Base-by-base conservation (phyloP, 352 stramenopile genomes). In the Phytophthora megakarya region DNA sequence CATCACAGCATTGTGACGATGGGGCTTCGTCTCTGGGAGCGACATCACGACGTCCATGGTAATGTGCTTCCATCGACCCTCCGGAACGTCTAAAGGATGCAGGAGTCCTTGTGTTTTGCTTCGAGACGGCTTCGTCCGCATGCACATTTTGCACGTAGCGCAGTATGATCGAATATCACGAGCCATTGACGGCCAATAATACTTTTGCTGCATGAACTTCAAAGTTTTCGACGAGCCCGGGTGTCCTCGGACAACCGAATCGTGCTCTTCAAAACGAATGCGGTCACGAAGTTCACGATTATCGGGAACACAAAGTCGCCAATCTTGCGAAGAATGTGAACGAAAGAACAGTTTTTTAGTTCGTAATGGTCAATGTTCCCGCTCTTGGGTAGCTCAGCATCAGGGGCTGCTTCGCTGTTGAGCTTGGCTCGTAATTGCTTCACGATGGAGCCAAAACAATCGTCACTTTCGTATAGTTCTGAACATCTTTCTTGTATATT, bases 21-120 rank as follows among this genome's bases (percentile, higher is more conserved):
- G 16, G 0, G n/a, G 28, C 22, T 50, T 50, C 15, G 61, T 53
- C 1, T 22, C 33, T 0, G 30, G 42, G 5, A 61, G n/a, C 0
- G 3, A 1, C 3, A 44, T 7, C 8, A 67, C 26, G 9, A 67
- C 49, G 9, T 61, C 40, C 49, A 67, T 54, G 5, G 59, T 28
- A 4, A 61, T 10, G n/a, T 67, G 48, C 2, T 28, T 49, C 35
- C 43, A 67, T 0, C 48, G 18, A 10, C 10, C 43, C 7, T 47
- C n/a, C 0, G 48, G 43, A 10, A 44, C 28, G 19, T 55, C 44
- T 11, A 44, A 12, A 3, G 47, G 48, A 19, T 67, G 30, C 5
- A 61, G 8, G 5, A 28, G 4, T 4, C 38, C 38, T 3, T 22
- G 2, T 9, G 30, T 9, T 13, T 67, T 60, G 0, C 5, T 23